phyloP scores from a whole-genome alignment of 129 eudicot species.

The Dittrichia graveolens region DNA sequence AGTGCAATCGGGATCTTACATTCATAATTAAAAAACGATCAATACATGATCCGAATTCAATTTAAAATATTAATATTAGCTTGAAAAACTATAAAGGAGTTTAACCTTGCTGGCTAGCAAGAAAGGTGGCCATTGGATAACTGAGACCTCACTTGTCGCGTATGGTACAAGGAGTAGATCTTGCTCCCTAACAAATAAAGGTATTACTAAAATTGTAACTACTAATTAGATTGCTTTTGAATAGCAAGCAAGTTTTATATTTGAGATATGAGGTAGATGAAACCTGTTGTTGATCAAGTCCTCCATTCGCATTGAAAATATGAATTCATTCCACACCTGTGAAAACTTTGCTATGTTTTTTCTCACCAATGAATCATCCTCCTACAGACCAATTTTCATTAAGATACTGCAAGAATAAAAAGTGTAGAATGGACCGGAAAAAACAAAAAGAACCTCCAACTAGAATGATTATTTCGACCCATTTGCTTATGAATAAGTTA shows the following conservation, averaged over 20 bases:
- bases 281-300: slow-evolving; percentile 93
- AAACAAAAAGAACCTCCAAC: neutral
- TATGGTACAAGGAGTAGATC: slow-evolving; percentile 98
- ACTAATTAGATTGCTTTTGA: neutral
- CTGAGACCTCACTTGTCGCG: slow-evolving; percentile 63
- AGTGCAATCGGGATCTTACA: slow-evolving; percentile 93
- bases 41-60: slow-evolving; percentile 22
- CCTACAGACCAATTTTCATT: slow-evolving; percentile 32
- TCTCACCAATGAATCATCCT: slow-evolving; percentile 62
- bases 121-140: slow-evolving; percentile 99
- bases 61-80: slow-evolving; percentile 2
- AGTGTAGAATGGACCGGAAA: slow-evolving; percentile 8
- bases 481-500: neutral
- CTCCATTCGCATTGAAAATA: slow-evolving; percentile 83
- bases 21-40: slow-evolving; percentile 18
- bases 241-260: neutral
- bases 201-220: neutral
- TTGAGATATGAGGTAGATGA: slow-evolving; percentile 17
- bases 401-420: slow-evolving; percentile 19
- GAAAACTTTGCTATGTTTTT: slow-evolving; percentile 89
- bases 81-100: slow-evolving; percentile 8
- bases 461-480: slow-evolving; percentile 7
- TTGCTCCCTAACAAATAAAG: slow-evolving; percentile 60
- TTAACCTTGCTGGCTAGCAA: slow-evolving; percentile 98
- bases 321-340: slow-evolving; percentile 98